Conservation (phyloP, 1,284 basidiomycete genomes). For the Golubevia sp. region DNA sequence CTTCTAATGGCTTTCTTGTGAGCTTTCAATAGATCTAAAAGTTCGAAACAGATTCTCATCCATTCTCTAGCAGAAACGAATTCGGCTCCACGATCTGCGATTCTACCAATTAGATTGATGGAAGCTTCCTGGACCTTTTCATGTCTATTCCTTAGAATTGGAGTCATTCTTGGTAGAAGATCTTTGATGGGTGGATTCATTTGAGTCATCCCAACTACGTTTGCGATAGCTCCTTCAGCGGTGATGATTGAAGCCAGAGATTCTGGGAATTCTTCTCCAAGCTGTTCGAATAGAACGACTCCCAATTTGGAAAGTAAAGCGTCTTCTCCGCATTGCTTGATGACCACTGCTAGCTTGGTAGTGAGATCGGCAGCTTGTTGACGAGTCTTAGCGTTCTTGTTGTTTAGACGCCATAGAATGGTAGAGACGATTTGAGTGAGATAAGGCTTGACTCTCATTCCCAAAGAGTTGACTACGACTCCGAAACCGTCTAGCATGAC, state of each 20-base stretch:
- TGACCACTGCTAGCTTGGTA: conserved; percentile 56
- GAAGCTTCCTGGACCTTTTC: conserved; percentile 61
- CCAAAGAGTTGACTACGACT: conserved; percentile 54
- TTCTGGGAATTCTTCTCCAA: conserved; percentile 61
- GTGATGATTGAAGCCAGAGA: conserved; percentile 56
- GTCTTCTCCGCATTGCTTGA: conserved; percentile 60
- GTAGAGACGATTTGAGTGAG: conserved; percentile 59
- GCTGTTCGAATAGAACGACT: conserved; percentile 57
- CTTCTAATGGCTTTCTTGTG: conserved; percentile 60
- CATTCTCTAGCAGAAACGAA: conserved; percentile 57
- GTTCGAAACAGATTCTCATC: conserved; percentile 61
- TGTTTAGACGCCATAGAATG: conserved; percentile 57
- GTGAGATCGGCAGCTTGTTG: conserved; percentile 59
- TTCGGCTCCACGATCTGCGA: conserved; percentile 59
- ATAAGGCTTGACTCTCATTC: conserved; percentile 58
- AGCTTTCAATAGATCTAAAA: conserved; percentile 59
- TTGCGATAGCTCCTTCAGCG: conserved; percentile 58
- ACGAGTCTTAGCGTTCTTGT: conserved; percentile 58
- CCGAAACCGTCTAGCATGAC: conserved; percentile 59
- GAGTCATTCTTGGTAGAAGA: conserved; percentile 58
- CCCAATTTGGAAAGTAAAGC: conserved; percentile 54
- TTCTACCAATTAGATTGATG: conserved; percentile 58
- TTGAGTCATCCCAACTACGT: conserved; percentile 61
- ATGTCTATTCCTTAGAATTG: conserved; percentile 58
- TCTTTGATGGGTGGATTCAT: conserved; percentile 61